Conservation (phyloP, 2,329 filamentous ascomycete species). For the Paraconiothyrium sp. region DNA sequence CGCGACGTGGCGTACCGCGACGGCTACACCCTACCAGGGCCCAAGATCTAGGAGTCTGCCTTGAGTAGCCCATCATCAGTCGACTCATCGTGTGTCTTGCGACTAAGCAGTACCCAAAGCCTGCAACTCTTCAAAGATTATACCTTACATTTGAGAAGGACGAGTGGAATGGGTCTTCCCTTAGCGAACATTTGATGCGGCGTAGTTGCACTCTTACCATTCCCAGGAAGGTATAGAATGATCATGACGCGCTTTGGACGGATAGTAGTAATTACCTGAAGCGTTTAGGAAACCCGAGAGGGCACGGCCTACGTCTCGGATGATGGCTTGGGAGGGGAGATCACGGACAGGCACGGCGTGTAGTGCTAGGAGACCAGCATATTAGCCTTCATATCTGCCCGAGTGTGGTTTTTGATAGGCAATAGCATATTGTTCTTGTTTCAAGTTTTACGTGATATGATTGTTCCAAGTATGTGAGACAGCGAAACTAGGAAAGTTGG, state of each 20-base stretch:
- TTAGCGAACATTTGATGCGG: background rate
- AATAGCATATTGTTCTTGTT: background rate
- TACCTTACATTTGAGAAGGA: background rate
- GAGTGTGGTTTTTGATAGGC: background rate
- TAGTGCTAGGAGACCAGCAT: background rate
- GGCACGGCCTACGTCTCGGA: background rate
- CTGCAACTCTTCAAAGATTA: background rate
- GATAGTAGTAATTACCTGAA: background rate
- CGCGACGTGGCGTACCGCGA: conserved; percentile 1
- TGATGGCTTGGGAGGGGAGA: background rate
- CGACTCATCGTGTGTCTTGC: background rate
- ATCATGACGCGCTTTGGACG: background rate
- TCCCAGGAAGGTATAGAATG: background rate
- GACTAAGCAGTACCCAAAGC: background rate
- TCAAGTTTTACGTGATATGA: background rate
- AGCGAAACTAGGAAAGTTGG: too few species aligned
- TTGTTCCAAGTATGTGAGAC: too few species aligned
- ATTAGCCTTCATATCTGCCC: background rate
- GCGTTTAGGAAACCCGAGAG: background rate
- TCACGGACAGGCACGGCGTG: background rate
- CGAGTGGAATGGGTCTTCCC: background rate
- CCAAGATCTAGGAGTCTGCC: conserved; percentile 5
- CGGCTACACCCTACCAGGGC: conserved; percentile 1
- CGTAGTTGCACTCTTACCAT: background rate
- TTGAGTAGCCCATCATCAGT: background rate